phyloP scores from a whole-genome alignment of 768 basidiomycete genomes.

The Dendrothele bispora region DNA sequence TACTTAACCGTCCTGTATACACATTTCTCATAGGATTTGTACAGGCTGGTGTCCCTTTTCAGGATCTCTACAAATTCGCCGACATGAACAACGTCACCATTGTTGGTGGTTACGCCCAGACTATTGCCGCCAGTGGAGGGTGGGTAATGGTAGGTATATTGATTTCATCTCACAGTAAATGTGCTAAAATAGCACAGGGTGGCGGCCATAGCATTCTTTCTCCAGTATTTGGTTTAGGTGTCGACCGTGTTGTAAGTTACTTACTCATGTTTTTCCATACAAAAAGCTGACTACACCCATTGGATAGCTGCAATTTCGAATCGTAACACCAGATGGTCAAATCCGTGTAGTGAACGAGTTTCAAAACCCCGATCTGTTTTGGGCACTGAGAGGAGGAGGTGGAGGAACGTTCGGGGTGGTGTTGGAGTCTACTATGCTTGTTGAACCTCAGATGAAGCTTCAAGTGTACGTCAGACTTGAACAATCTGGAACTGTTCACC shows the following conservation, averaged over 20 bases:
- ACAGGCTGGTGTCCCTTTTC: conserved; percentile 30
- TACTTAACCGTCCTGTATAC: too few relatives aligned
- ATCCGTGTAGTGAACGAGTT: conserved; percentile 27
- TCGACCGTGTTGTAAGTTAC: conserved; percentile 21
- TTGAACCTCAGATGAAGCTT: conserved; percentile 14
- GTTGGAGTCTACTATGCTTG: conserved; percentile 15
- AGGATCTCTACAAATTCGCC: conserved; percentile 32
- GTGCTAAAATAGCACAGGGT: conserved; percentile 10
- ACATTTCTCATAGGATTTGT: too few relatives aligned
- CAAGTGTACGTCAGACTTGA: conserved; percentile 15
- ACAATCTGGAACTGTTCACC: neutral
- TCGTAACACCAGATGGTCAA: conserved; percentile 36
- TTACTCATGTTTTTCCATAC: neutral
- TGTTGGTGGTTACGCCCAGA: conserved; percentile 31
- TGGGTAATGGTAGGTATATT: conserved; percentile 19
- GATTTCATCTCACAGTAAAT: neutral
- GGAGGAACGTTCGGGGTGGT: conserved; percentile 36
- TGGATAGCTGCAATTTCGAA: conserved; percentile 24
- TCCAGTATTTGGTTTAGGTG: conserved; percentile 21
- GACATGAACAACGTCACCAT: conserved; percentile 34
- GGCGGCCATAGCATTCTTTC: conserved; percentile 23
- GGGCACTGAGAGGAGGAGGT: conserved; percentile 32
- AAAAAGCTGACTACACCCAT: too few relatives aligned
- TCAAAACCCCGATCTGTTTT: conserved; percentile 35
- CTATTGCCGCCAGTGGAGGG: conserved; percentile 32